phyloP scores from a whole-genome alignment of 1,284 basidiomycete species.

The Fereydounia khargensis region DNA sequence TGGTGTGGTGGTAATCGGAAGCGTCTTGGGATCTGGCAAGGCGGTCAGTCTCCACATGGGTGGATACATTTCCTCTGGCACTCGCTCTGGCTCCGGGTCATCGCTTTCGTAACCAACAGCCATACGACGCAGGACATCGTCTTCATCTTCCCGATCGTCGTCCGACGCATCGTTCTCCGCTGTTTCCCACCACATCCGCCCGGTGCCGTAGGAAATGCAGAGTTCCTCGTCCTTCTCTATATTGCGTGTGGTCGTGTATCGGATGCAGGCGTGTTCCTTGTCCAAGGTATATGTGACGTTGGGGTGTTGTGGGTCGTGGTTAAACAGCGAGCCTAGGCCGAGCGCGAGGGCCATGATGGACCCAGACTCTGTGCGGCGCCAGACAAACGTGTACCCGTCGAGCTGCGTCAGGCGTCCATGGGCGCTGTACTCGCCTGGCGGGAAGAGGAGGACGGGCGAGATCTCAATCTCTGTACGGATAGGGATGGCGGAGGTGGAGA shows the following conservation, averaged over 20 bases:
- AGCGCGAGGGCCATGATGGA: slow-evolving; percentile 74
- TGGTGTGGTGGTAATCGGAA: slow-evolving; percentile 62
- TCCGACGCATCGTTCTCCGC: background rate
- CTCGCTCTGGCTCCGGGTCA: slow-evolving; percentile 3
- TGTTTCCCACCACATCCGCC: slow-evolving; percentile 54
- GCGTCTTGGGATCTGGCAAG: slow-evolving; percentile 55
- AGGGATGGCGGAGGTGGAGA: slow-evolving; percentile 18
- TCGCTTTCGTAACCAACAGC: slow-evolving; percentile 8
- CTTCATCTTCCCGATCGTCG: slow-evolving; percentile 1
- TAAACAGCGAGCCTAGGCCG: slow-evolving; percentile 80
- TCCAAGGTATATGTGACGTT: slow-evolving; percentile 70
- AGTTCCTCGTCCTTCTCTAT: slow-evolving; percentile 70
- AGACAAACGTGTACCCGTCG: slow-evolving; percentile 82
- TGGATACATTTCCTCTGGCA: slow-evolving; percentile 12
- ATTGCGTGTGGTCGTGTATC: slow-evolving; percentile 65
- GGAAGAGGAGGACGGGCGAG: slow-evolving; percentile 79
- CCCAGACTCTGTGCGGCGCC: slow-evolving; percentile 61
- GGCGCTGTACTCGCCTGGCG: slow-evolving; percentile 61
- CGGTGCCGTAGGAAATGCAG: slow-evolving; percentile 70
- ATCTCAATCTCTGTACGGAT: slow-evolving; percentile 72
- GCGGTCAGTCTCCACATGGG: slow-evolving; percentile 56
- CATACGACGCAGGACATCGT: slow-evolving; percentile 1
- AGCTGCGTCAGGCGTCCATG: slow-evolving; percentile 65
- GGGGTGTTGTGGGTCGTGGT: slow-evolving; percentile 67
- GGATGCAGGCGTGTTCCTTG: slow-evolving; percentile 64